Percentiles rank a stretch among this genome's conserved stretches.
phyloP scores from a whole-genome alignment of 345 rosid genomes.

The Brassica rapa region DNA sequence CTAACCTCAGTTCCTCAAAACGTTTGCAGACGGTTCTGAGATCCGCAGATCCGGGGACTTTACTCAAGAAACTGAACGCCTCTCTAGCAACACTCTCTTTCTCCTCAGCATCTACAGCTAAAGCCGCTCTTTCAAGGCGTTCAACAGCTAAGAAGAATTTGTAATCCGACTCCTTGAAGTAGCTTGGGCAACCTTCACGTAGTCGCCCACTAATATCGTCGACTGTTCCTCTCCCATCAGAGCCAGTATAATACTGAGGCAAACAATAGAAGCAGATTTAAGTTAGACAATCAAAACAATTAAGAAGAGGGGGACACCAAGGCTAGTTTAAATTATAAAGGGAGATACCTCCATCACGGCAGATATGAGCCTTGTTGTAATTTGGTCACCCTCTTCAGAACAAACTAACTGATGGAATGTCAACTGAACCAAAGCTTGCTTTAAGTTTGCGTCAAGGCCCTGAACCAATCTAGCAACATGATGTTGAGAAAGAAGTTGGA shows the following conservation, averaged over 20 bases:
- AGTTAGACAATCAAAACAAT: conserved; percentile 19
- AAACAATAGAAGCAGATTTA: conserved; percentile 24
- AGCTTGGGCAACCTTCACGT: conserved; percentile 93
- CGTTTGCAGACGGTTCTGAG: conserved; percentile 91
- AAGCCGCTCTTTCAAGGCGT: conserved; percentile 87
- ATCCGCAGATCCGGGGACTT: conserved; percentile 95
- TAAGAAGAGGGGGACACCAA: not conserved
- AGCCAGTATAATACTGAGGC: conserved; percentile 89
- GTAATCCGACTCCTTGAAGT: conserved; percentile 93
- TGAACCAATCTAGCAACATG: conserved; percentile 84
- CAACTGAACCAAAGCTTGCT: conserved; percentile 69
- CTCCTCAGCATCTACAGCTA: conserved; percentile 61
- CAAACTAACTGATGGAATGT: conserved; percentile 93
- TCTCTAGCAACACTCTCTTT: conserved; percentile 87
- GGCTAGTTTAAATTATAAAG: conserved; percentile 1
- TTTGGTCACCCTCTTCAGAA: conserved; percentile 91
- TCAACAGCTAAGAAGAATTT: conserved; percentile 98
- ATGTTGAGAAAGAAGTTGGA: conserved; percentile 87
- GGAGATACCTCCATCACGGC: conserved; percentile 81
- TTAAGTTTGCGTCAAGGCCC: conserved; percentile 64
- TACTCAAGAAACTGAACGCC: conserved; percentile 80
- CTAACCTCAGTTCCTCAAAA: conserved; percentile 91
- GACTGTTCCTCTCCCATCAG: conserved; percentile 98
- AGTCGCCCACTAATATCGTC: conserved; percentile 85
- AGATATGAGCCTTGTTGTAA: conserved; percentile 87